Percentiles rank a stretch among this genome's conserved stretches.
These are phyloP conservation scores for Lithospermum erythrorhizon DNA, from an alignment of 257 asterid species.

Conservation along the genomic window DNA sequence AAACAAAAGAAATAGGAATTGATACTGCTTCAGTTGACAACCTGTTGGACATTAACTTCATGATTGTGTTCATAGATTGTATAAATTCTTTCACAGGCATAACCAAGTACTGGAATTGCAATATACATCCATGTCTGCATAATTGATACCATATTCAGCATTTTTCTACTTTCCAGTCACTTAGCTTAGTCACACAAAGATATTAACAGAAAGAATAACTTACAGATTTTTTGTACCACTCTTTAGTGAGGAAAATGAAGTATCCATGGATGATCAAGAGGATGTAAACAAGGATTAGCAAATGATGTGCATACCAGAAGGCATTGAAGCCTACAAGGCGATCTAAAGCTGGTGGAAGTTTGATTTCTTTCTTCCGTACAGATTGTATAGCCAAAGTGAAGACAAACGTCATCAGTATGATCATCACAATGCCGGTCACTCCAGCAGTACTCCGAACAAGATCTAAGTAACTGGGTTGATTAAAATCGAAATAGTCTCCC, in stretches of 20 bases:
- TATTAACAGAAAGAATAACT: constrained; percentile 1
- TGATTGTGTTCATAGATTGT: constrained; percentile 45
- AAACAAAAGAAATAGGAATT: not conserved
- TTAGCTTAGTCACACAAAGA: too few species aligned
- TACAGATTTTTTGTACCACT: constrained; percentile 79
- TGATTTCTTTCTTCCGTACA: constrained; percentile 62
- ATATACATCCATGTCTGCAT: constrained; percentile 90
- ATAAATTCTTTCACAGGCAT: constrained; percentile 53
- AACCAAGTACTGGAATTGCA: constrained; percentile 45
- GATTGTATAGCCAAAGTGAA: constrained; percentile 69
- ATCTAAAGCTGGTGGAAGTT: constrained; percentile 49
- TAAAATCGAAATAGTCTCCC: constrained; percentile 35
- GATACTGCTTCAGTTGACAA: constrained; percentile 1
- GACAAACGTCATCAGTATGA: constrained; percentile 41
- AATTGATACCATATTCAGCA: not conserved
- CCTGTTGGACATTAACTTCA: constrained; percentile 58
- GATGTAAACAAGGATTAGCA: constrained; percentile 53
- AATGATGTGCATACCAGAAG: constrained; percentile 93
- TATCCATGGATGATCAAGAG: constrained; percentile 70
- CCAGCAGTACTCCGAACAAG: constrained; percentile 35
- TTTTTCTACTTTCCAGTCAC: too few species aligned
- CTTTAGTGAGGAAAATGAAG: constrained; percentile 48
- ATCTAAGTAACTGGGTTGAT: constrained; percentile 49
- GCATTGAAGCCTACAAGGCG: constrained; percentile 79
- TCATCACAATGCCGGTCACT: constrained; percentile 52